Percentiles rank a stretch among this genome's conserved stretches.
phyloP scores from a whole-genome alignment of 371 early-diverging fungal species.

The Blakeslea trispora region DNA sequence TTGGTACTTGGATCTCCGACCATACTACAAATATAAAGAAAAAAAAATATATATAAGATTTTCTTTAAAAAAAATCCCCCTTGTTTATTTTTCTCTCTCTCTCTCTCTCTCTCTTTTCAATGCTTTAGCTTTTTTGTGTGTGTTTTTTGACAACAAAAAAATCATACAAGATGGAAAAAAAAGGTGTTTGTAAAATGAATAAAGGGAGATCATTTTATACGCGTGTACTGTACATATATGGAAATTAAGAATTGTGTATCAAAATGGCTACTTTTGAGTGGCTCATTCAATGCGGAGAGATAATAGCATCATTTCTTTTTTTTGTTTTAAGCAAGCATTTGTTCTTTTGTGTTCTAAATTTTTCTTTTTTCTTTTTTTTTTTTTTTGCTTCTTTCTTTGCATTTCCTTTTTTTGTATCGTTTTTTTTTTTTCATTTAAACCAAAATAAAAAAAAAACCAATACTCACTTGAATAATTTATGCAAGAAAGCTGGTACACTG shows the following conservation, averaged over 20 bases:
- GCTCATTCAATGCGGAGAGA: too few relatives aligned
- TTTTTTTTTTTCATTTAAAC: not conserved
- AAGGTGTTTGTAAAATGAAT: too few relatives aligned
- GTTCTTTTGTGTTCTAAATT: not conserved
- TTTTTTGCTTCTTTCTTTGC: conserved; percentile 2
- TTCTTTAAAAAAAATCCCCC: too few relatives aligned
- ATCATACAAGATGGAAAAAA: too few relatives aligned
- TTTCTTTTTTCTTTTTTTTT: conserved; percentile 10
- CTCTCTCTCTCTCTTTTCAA: too few relatives aligned
- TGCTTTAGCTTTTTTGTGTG: too few relatives aligned
- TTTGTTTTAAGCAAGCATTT: not conserved
- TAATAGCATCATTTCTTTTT: not conserved
- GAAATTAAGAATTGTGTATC: too few relatives aligned
- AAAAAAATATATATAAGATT: not conserved
- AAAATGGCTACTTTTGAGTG: too few relatives aligned
- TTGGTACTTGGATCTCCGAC: conserved; percentile 67
- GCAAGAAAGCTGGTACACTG: conserved; percentile 82
- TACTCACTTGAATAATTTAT: conserved; percentile 78
- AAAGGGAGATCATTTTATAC: too few relatives aligned
- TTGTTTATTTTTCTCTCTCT: too few relatives aligned
- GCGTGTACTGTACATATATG: too few relatives aligned
- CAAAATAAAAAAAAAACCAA: not conserved
- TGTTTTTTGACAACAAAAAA: too few relatives aligned
- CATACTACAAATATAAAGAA: conserved; percentile 51
- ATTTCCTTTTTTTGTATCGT: not conserved